Evolutionary conservation across 805 yeast species (phyloP).

Genomic region (Isabelozyma gotoi): DNA sequence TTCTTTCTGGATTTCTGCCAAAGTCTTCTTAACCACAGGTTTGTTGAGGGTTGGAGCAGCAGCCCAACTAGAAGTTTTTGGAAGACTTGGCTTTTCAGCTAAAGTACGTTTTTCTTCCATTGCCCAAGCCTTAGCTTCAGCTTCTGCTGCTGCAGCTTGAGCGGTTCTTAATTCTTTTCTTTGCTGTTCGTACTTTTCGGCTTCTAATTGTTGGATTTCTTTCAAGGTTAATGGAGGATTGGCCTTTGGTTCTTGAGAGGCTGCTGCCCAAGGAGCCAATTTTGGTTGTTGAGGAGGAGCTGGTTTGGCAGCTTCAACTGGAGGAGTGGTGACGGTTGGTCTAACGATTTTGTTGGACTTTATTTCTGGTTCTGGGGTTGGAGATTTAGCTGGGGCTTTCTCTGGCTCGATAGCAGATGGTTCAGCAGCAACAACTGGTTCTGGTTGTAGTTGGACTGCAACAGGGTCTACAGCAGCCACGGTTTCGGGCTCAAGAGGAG

Average conservation of each 20-base stretch:
- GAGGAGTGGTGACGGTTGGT: slow-evolving; percentile 6
- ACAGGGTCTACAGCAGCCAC: neutral
- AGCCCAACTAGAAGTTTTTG: slow-evolving; percentile 48
- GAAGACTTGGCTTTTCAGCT: slow-evolving; percentile 27
- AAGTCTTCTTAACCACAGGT: slow-evolving; percentile 44
- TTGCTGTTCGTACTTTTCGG: slow-evolving; percentile 39
- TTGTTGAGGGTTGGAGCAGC: slow-evolving; percentile 18
- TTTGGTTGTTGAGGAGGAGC: slow-evolving; percentile 13
- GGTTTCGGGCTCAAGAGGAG: slow-evolving; percentile 1
- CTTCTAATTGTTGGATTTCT: slow-evolving; percentile 53
- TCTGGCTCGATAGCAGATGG: neutral
- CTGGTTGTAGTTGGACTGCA: neutral
- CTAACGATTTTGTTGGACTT: neutral
- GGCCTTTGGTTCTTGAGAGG: slow-evolving; percentile 13
- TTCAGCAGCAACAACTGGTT: slow-evolving; percentile 3
- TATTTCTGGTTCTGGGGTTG: neutral
- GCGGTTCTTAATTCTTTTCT: slow-evolving; percentile 34
- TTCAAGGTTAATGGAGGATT: slow-evolving; percentile 46
- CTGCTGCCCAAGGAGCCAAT: slow-evolving; percentile 59
- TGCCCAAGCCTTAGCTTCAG: slow-evolving; percentile 23
- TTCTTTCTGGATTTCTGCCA: slow-evolving; percentile 64
- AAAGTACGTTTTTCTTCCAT: slow-evolving; percentile 18
- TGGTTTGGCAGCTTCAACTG: slow-evolving; percentile 13
- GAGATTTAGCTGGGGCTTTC: neutral
- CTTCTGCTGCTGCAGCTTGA: slow-evolving; percentile 21